These are phyloP conservation scores for Onygenales sp. DNA, from an alignment of 2,329 filamentous ascomycete genomes.

Conservation along the genomic window DNA sequence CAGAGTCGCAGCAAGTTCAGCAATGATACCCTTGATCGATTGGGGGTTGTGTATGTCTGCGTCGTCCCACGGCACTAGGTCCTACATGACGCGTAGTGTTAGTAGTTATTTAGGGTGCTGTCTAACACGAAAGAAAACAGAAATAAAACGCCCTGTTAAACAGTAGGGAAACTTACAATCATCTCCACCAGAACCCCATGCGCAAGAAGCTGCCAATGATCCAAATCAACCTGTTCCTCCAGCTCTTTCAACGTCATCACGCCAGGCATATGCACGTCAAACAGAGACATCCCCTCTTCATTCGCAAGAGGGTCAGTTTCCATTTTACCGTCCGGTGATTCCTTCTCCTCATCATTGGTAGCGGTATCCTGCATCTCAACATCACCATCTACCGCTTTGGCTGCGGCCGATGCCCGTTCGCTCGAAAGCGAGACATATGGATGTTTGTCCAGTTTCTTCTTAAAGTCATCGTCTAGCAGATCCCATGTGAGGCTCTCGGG, in stretches of 20 bases:
- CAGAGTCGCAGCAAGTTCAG: constrained; percentile 36
- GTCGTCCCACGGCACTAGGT: constrained; percentile 38
- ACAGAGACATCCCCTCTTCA: constrained; percentile 35
- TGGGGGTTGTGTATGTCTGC: constrained; percentile 33
- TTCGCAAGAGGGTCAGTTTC: not conserved
- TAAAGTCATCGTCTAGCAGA: constrained; percentile 32
- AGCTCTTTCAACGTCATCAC: constrained; percentile 35
- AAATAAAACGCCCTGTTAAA: not conserved
- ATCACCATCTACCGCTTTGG: constrained; percentile 9
- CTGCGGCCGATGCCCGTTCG: constrained; percentile 17
- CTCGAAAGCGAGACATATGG: constrained; percentile 37
- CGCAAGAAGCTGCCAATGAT: constrained; percentile 35
- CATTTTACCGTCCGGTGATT: not conserved
- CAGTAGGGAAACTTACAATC: constrained; percentile 22
- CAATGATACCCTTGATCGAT: constrained; percentile 38
- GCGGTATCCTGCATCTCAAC: constrained; percentile 15
- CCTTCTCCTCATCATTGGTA: constrained; percentile 10
- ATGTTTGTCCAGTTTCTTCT: constrained; percentile 31
- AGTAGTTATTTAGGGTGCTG: not conserved
- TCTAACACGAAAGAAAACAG: not conserved
- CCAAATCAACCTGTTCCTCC: constrained; percentile 29
- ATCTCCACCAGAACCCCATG: constrained; percentile 33
- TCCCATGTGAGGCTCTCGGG: constrained; percentile 39
- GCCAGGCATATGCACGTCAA: constrained; percentile 38
- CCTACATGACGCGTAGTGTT: constrained; percentile 18